Percentiles rank a stretch among this genome's conserved stretches.
Evolutionary conservation across 1,284 basidiomycete genomes (phyloP).

Genomic region (Irpex sp.): DNA sequence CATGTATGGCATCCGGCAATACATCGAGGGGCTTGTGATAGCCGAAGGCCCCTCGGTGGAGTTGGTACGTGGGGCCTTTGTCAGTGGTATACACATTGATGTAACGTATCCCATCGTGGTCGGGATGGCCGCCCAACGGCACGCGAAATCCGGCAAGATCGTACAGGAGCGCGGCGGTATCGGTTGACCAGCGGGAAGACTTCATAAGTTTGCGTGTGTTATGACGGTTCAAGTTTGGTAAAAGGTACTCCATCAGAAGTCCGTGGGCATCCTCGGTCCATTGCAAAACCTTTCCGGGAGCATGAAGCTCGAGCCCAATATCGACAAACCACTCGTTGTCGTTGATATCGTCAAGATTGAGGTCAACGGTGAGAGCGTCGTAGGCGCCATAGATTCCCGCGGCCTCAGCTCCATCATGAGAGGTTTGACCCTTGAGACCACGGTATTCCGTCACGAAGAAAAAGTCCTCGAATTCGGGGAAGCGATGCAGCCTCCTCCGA

Average conservation of each 20-base stretch:
- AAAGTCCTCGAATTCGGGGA: neutral
- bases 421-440: neutral
- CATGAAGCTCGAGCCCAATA: conserved; percentile 4
- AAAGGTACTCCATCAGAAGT: neutral
- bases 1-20: neutral
- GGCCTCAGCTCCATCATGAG: neutral
- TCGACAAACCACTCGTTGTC: conserved; percentile 6
- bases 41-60: conserved; percentile 7
- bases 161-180: neutral
- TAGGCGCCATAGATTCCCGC: neutral
- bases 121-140: neutral
- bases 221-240: neutral
- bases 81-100: conserved; percentile 17
- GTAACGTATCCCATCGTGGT: conserved; percentile 1
- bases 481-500: neutral
- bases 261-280: neutral
- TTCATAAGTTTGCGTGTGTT: neutral
- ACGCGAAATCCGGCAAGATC: conserved; percentile 6
- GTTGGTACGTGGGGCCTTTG: conserved; percentile 11
- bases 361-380: neutral
- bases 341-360: neutral
- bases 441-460: conserved; percentile 7
- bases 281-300: neutral
- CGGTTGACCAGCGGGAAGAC: neutral
- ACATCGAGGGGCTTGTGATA: neutral